These are phyloP conservation scores for Yarrowia yakushimensis DNA, from an alignment of 805 yeast species.

Conservation along the genomic window DNA sequence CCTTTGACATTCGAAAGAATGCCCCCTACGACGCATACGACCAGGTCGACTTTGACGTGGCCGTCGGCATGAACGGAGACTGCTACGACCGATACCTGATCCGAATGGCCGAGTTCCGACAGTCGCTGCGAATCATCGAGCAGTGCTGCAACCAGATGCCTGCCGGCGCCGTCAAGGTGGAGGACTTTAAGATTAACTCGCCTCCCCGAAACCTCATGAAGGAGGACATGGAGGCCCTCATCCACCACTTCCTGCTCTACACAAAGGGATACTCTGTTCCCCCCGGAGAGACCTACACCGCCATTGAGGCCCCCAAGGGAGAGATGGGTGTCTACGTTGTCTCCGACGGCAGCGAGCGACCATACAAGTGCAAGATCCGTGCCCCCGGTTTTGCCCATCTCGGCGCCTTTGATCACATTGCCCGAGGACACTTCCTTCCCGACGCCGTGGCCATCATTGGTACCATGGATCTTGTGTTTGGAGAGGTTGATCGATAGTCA, in stretches of 20 bases:
- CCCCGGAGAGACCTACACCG: constrained; percentile 86
- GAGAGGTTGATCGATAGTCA: constrained; percentile 82
- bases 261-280: constrained; percentile 89
- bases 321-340: constrained; percentile 90
- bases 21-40: constrained; percentile 91
- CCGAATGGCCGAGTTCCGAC: constrained; percentile 91
- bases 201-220: constrained; percentile 82
- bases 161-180: constrained; percentile 85
- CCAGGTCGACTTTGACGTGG: constrained; percentile 76
- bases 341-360: constrained; percentile 85
- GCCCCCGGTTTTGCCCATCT: constrained; percentile 93
- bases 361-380: constrained; percentile 87
- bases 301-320: constrained; percentile 92
- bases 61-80: constrained; percentile 85
- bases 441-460: constrained; percentile 93
- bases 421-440: constrained; percentile 82
- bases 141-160: constrained; percentile 92
- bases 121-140: constrained; percentile 80
- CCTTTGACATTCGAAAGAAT: constrained; percentile 78
- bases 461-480: constrained; percentile 92
- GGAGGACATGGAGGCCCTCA: constrained; percentile 88
- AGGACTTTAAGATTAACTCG: constrained; percentile 79
- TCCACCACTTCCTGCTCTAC: constrained; percentile 82
- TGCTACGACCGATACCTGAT: constrained; percentile 85
- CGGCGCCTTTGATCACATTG: constrained; percentile 81